A percentile compares a stretch with the other conserved stretches of the same genome.
These are phyloP conservation scores for Cyberlindnera galapagoensis DNA, from an alignment of 805 yeast genomes.

Conservation along the genomic window DNA sequence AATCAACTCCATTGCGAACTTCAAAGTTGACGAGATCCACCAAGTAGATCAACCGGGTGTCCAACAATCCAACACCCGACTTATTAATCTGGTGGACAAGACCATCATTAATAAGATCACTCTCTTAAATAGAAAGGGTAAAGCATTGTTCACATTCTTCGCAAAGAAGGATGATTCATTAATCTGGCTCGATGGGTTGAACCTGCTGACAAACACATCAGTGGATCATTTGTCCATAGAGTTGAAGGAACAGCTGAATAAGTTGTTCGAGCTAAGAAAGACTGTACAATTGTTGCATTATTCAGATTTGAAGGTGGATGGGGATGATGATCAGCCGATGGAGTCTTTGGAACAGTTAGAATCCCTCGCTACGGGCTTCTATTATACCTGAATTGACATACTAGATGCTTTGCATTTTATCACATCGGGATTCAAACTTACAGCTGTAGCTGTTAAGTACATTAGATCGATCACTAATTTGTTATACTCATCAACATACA, in stretches of 20 bases:
- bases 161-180: conserved; percentile 63
- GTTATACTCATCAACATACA: too few relatives aligned
- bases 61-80: conserved; percentile 30
- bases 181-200: conserved; percentile 76
- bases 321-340: conserved; percentile 2
- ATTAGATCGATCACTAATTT: too few relatives aligned
- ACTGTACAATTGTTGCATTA: conserved; percentile 39
- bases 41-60: conserved; percentile 35
- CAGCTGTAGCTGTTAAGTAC: too few relatives aligned
- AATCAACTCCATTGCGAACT: conserved; percentile 42
- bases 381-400: conserved; percentile 13
- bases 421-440: too few relatives aligned
- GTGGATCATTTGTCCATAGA: conserved; percentile 33
- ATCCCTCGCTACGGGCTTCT: conserved; percentile 14
- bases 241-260: conserved; percentile 37
- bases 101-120: conserved; percentile 51
- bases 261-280: conserved; percentile 38
- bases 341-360: conserved; percentile 13
- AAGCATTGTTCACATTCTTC: conserved; percentile 49
- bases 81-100: conserved; percentile 54
- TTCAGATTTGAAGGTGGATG: too few relatives aligned
- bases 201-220: conserved; percentile 39
- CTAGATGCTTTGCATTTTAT: too few relatives aligned
- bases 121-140: conserved; percentile 36
- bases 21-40: conserved; percentile 45